Conservation (phyloP, 352 stramenopile species). For the Phytophthora citrophthora region DNA sequence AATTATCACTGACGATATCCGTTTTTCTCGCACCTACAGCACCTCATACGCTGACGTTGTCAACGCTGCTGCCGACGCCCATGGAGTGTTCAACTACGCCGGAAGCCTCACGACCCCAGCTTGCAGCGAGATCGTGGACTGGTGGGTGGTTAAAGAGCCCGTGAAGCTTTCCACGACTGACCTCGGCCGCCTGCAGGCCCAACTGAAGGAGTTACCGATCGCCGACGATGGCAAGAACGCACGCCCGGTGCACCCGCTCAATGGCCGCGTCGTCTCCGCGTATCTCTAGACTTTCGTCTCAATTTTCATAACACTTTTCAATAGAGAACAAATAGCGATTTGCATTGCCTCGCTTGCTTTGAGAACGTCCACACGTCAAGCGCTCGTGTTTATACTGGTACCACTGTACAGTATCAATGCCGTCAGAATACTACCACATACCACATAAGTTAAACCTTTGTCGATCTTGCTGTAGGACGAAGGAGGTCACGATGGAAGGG, state of each 20-base stretch:
- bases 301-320: neutral
- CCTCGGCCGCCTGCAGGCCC: slow-evolving; percentile 31
- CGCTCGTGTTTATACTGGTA: slow-evolving; percentile 1
- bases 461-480: neutral
- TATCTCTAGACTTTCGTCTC: slow-evolving; percentile 22
- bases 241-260: slow-evolving; percentile 35
- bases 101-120: slow-evolving; percentile 39
- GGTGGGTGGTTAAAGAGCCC: slow-evolving; percentile 37
- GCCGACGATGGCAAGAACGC: slow-evolving; percentile 39
- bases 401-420: neutral
- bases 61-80: slow-evolving; percentile 39
- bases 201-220: slow-evolving; percentile 28
- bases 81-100: slow-evolving; percentile 41
- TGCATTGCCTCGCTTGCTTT: slow-evolving; percentile 13
- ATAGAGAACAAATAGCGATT: slow-evolving; percentile 12
- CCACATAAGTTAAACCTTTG: neutral
- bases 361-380: slow-evolving; percentile 13
- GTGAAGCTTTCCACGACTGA: slow-evolving; percentile 30
- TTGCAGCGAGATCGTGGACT: slow-evolving; percentile 46
- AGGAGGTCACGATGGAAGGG: neutral
- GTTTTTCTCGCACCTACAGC: slow-evolving; percentile 1
- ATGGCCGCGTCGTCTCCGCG: slow-evolving; percentile 28
- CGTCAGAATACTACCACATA: neutral
- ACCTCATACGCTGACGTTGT: slow-evolving; percentile 53
- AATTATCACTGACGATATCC: neutral